phyloP scores from a whole-genome alignment of 176 grass and related monocot species.

The Typha latifolia region DNA sequence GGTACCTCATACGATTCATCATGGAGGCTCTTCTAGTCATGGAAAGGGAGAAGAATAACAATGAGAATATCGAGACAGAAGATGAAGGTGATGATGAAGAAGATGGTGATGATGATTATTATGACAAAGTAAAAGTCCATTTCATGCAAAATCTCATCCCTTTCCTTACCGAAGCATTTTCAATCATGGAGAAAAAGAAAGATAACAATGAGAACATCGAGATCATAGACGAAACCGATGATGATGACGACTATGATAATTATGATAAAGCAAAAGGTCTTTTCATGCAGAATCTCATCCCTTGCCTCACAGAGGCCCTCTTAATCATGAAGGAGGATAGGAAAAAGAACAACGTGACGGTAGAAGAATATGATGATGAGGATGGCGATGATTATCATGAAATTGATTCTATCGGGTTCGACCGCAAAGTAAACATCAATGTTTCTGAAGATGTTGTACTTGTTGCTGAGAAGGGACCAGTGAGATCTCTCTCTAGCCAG shows the following conservation, averaged over 20 bases:
- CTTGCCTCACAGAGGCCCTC: too few species aligned
- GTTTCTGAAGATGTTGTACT: slow-evolving; percentile 41
- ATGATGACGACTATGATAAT: slow-evolving; percentile 1
- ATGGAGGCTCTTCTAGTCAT: too few species aligned
- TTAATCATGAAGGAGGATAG: slow-evolving; percentile 1
- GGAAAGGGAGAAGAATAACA: slow-evolving; percentile 9
- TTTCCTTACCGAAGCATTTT: too few species aligned
- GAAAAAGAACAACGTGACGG: slow-evolving; percentile 8
- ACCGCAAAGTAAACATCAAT: slow-evolving; percentile 15
- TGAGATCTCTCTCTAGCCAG: slow-evolving; percentile 8
- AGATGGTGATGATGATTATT: slow-evolving; percentile 20
- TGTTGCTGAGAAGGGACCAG: slow-evolving; percentile 34
- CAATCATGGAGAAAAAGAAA: too few species aligned
- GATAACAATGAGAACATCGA: too few species aligned
- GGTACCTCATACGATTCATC: too few species aligned
- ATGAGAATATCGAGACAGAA: neutral
- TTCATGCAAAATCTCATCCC: too few species aligned
- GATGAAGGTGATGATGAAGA: neutral
- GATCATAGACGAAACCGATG: slow-evolving; percentile 5
- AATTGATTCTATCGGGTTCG: slow-evolving; percentile 20
- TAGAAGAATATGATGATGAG: slow-evolving; percentile 1
- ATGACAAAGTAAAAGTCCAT: neutral
- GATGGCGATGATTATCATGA: neutral
- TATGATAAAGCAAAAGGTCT: slow-evolving; percentile 18
- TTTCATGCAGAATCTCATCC: neutral